Percentiles rank a stretch among this genome's conserved stretches.
Evolutionary conservation across 768 basidiomycete genomes (phyloP).

Genomic region (Daedaleopsis nitida): DNA sequence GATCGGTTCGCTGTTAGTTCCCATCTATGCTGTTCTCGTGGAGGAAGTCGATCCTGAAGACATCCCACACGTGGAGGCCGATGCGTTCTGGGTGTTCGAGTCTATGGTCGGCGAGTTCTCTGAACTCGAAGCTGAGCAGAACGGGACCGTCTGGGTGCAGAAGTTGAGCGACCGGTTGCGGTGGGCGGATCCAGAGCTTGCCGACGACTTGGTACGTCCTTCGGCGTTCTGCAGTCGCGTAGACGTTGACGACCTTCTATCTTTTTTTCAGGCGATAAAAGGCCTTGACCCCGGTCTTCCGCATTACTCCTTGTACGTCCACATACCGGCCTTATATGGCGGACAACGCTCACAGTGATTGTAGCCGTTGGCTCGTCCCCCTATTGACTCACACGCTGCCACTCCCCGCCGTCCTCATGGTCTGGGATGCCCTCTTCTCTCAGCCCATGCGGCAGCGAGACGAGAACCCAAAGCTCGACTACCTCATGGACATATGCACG

Average conservation of each 20-base stretch:
- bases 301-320: conserved; percentile 77
- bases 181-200: conserved; percentile 67
- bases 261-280: conserved; percentile 48
- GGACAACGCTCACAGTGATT: background rate
- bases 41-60: conserved; percentile 66
- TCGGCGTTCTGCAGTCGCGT: background rate
- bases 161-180: conserved; percentile 59
- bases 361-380: conserved; percentile 75
- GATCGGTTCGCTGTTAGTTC: conserved; percentile 68
- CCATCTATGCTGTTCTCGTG: conserved; percentile 61
- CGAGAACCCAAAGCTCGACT: conserved; percentile 64
- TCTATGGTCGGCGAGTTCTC: conserved; percentile 70
- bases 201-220: conserved; percentile 54
- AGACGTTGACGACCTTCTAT: background rate
- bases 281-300: conserved; percentile 73
- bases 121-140: conserved; percentile 72
- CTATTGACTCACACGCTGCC: conserved; percentile 76
- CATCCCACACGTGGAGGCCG: conserved; percentile 70
- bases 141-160: conserved; percentile 61
- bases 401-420: conserved; percentile 52
- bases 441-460: conserved; percentile 53
- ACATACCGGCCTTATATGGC: background rate
- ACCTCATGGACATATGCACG: conserved; percentile 69
- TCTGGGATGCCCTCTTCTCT: conserved; percentile 77
- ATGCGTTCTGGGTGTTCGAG: conserved; percentile 83